These are phyloP conservation scores for Podaxis carcinomalis DNA, from an alignment of 768 basidiomycete species.

Conservation along the genomic window DNA sequence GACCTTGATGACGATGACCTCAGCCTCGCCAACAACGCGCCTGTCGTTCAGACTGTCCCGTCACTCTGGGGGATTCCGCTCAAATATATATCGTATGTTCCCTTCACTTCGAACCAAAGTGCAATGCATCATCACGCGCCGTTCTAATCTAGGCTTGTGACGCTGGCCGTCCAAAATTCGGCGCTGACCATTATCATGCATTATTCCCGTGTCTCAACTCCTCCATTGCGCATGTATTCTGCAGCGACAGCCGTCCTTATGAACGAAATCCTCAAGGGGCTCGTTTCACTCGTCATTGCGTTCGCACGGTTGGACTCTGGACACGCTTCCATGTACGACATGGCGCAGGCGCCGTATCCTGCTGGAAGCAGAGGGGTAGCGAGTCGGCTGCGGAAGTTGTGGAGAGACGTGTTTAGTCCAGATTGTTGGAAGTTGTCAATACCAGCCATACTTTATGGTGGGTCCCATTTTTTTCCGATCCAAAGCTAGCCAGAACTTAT, in stretches of 20 bases:
- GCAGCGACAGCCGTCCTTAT: slow-evolving; percentile 93
- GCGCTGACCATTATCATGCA: slow-evolving; percentile 92
- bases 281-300: slow-evolving; percentile 86
- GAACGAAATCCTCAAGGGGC: slow-evolving; percentile 90
- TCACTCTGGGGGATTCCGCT: slow-evolving; percentile 68
- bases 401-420: slow-evolving; percentile 71
- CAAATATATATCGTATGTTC: slow-evolving; percentile 75
- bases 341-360: slow-evolving; percentile 27
- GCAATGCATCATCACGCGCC: slow-evolving; percentile 4
- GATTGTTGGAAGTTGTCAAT: slow-evolving; percentile 99
- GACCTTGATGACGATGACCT: not conserved
- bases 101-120: not conserved
- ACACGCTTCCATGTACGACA: slow-evolving; percentile 21
- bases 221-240: slow-evolving; percentile 76
- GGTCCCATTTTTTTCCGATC: not conserved
- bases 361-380: slow-evolving; percentile 5
- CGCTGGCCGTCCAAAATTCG: slow-evolving; percentile 92
- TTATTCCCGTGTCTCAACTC: slow-evolving; percentile 82
- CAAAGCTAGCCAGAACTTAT: not conserved
- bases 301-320: slow-evolving; percentile 51
- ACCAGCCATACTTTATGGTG: slow-evolving; percentile 90
- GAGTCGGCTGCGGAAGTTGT: slow-evolving; percentile 41
- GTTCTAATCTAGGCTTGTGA: slow-evolving; percentile 51
- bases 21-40: slow-evolving; percentile 1
- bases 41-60: slow-evolving; percentile 25